phyloP scores from a whole-genome alignment of 2,329 filamentous ascomycete species.

The Diaporthe citriasiana region DNA sequence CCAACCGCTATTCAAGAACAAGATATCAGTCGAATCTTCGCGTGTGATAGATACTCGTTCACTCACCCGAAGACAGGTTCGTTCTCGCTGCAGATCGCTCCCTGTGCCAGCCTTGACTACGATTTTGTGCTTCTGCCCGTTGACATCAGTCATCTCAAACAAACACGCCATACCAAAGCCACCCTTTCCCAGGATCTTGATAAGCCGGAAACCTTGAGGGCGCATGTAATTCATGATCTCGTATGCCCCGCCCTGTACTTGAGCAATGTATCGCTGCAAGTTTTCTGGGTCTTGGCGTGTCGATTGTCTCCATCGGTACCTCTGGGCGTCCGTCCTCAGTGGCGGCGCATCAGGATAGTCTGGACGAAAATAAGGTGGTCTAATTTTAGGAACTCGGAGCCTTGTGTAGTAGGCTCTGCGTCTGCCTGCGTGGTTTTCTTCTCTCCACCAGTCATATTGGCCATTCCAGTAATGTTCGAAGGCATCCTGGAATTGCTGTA shows the following conservation, averaged over 20 bases:
- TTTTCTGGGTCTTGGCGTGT: not conserved
- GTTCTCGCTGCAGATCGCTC: not conserved
- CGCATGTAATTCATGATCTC: constrained; percentile 14
- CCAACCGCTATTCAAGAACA: not conserved
- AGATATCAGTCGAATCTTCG: not conserved
- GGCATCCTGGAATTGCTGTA: not conserved
- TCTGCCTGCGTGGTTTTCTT: not conserved
- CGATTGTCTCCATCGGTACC: not conserved
- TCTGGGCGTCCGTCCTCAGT: not conserved
- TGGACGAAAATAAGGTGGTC: not conserved
- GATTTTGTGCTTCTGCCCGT: not conserved
- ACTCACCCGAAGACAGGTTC: not conserved
- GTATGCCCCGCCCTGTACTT: not conserved
- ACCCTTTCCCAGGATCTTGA: constrained; percentile 26
- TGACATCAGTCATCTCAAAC: constrained; percentile 20
- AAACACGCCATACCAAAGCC: constrained; percentile 31
- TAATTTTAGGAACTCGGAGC: not conserved
- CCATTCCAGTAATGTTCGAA: constrained; percentile 26
- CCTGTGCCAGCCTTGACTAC: constrained; percentile 14
- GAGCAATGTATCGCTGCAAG: not conserved
- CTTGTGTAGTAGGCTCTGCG: not conserved
- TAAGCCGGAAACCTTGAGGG: constrained; percentile 22
- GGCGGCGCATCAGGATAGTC: not conserved
- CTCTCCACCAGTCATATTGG: not conserved
- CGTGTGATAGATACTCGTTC: not conserved